These are phyloP conservation scores for Xanthoceras sorbifolium DNA, from an alignment of 345 rosid genomes.

Conservation along the genomic window DNA sequence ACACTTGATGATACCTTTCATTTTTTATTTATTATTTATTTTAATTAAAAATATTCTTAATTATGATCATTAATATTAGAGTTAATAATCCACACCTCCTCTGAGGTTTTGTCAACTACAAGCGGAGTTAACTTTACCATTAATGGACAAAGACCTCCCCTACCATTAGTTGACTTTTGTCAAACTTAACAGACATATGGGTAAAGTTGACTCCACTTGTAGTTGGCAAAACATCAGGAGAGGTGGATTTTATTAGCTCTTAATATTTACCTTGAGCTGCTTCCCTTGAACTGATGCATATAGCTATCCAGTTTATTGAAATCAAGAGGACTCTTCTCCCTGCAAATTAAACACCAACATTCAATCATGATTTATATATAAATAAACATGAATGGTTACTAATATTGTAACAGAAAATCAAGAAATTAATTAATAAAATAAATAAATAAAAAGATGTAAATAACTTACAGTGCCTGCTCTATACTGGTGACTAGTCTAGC, in stretches of 20 bases:
- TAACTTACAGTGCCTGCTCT: slow-evolving; percentile 62
- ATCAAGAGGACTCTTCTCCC: slow-evolving; percentile 60
- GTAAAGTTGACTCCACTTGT: no score
- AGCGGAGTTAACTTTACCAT: no score
- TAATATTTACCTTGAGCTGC: slow-evolving; percentile 85
- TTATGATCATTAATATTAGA: background rate
- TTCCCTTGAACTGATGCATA: slow-evolving; percentile 98
- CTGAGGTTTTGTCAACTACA: no score
- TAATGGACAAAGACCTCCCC: no score
- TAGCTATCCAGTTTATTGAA: slow-evolving; percentile 64
- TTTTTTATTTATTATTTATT: background rate
- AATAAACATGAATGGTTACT: background rate
- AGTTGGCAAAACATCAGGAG: no score
- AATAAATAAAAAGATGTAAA: background rate
- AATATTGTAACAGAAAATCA: background rate
- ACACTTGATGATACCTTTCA: slow-evolving; percentile 24
- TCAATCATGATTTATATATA: background rate
- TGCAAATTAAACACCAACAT: slow-evolving; percentile 8
- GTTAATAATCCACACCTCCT: no score
- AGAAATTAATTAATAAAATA: background rate
- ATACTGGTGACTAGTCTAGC: slow-evolving; percentile 46
- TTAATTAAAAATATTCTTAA: background rate
- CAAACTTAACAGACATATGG: no score
- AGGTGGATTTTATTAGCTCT: no score
- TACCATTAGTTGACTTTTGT: no score